Percentiles rank a stretch among this genome's conserved stretches.
Evolutionary conservation across 2,329 filamentous ascomycete species (phyloP).

Genomic region (Ophiostoma sp.): DNA sequence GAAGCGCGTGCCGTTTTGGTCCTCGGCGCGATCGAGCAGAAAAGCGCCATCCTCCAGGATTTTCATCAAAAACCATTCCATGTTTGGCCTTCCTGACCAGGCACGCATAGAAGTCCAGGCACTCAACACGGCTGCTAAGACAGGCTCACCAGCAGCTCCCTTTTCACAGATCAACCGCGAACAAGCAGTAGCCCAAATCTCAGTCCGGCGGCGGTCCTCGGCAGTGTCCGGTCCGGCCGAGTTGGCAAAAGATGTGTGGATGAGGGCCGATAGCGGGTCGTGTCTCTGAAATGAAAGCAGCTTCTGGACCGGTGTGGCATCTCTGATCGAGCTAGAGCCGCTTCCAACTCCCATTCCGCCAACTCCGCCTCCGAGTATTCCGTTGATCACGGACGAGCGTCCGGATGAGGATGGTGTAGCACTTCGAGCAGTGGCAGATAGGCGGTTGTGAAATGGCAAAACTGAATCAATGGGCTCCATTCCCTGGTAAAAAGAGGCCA

Average conservation of each 20-base stretch:
- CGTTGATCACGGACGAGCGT: slow-evolving; percentile 16
- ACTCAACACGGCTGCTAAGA: slow-evolving; percentile 78
- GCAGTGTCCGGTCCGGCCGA: slow-evolving; percentile 74
- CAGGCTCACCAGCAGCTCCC: slow-evolving; percentile 70
- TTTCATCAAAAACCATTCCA: slow-evolving; percentile 94
- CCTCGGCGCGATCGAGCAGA: slow-evolving; percentile 77
- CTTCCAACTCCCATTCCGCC: not conserved
- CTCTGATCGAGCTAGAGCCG: slow-evolving; percentile 14
- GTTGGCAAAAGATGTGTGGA: slow-evolving; percentile 86
- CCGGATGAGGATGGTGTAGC: slow-evolving; percentile 26
- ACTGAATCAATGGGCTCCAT: slow-evolving; percentile 80
- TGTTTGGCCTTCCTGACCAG: slow-evolving; percentile 82
- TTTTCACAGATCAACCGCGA: slow-evolving; percentile 74
- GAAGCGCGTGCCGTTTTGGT: slow-evolving; percentile 65
- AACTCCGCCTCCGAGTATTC: not conserved
- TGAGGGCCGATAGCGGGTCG: slow-evolving; percentile 75
- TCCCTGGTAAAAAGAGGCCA: slow-evolving; percentile 73
- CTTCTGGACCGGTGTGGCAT: slow-evolving; percentile 61
- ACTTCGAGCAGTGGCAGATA: slow-evolving; percentile 41
- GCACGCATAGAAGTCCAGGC: slow-evolving; percentile 81
- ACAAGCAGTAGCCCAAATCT: slow-evolving; percentile 84
- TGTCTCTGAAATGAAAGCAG: slow-evolving; percentile 84
- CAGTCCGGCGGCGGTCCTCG: slow-evolving; percentile 72
- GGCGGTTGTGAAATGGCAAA: slow-evolving; percentile 59
- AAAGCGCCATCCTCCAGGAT: slow-evolving; percentile 90